Conservation (phyloP, 2,329 filamentous ascomycete genomes). For the Ceratocystiopsis sp. region DNA sequence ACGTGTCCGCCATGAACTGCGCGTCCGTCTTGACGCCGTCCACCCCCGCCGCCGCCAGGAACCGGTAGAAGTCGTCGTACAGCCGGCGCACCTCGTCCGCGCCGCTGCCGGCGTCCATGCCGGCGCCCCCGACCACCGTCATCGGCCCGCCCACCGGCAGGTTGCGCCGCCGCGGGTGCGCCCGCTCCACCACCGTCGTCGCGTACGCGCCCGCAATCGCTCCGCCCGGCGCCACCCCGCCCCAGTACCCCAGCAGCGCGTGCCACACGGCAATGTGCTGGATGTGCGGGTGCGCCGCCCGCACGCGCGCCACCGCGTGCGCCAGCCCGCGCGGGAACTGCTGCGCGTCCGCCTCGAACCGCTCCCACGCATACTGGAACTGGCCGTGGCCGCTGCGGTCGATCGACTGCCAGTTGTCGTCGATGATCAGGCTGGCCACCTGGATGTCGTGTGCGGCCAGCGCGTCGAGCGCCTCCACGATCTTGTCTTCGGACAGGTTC, state of each 20-base stretch:
- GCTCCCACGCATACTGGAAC: slow-evolving; percentile 50
- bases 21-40: slow-evolving; percentile 87
- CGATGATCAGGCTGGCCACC: slow-evolving; percentile 77
- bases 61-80: slow-evolving; percentile 84
- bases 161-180: slow-evolving; percentile 27
- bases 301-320: slow-evolving; percentile 50
- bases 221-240: slow-evolving; percentile 49
- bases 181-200: slow-evolving; percentile 42
- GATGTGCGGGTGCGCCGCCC: slow-evolving; percentile 51
- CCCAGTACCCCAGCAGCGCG: slow-evolving; percentile 78
- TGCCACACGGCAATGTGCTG: slow-evolving; percentile 90
- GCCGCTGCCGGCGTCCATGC: too few relatives aligned
- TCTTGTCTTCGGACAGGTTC: slow-evolving; percentile 61
- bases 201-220: slow-evolving; percentile 64
- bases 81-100: slow-evolving; percentile 57
- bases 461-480: slow-evolving; percentile 56
- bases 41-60: slow-evolving; percentile 56
- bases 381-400: slow-evolving; percentile 30
- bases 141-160: slow-evolving; percentile 45
- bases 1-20: slow-evolving; percentile 74
- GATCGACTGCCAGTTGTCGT: slow-evolving; percentile 89
- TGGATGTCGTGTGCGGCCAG: slow-evolving; percentile 57
- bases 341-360: slow-evolving; percentile 69
- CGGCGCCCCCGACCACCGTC: slow-evolving; percentile 42
- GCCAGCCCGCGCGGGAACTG: slow-evolving; percentile 71